A percentile compares a stretch with the other conserved stretches of the same genome.
Conservation (phyloP, 306 rosid species). For the Acacia crassicarpa region DNA sequence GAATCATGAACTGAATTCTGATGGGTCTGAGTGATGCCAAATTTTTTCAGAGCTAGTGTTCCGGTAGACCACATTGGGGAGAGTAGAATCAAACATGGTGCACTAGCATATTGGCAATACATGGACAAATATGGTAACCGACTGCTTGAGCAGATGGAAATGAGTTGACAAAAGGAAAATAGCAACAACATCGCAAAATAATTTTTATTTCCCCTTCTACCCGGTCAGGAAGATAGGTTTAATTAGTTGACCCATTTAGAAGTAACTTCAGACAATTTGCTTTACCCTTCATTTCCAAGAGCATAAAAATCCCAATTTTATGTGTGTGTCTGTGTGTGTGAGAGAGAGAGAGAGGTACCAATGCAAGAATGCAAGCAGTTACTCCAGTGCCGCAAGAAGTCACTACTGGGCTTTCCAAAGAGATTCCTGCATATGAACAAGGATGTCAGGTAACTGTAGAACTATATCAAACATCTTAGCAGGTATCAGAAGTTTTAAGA, state of each 20-base stretch:
- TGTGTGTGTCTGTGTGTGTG: neutral
- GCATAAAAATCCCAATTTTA: neutral
- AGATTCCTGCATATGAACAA: slow-evolving; percentile 61
- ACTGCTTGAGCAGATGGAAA: neutral
- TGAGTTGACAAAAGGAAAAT: neutral
- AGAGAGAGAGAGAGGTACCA: slow-evolving; percentile 50
- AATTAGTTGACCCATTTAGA: neutral
- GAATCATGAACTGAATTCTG: too few relatives aligned
- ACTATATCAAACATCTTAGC: neutral
- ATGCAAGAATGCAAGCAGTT: slow-evolving; percentile 89
- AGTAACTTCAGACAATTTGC: neutral
- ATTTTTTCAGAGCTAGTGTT: neutral
- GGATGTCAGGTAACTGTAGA: neutral
- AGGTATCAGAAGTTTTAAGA: neutral
- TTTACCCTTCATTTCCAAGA: neutral
- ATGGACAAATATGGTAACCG: neutral
- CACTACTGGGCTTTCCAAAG: slow-evolving; percentile 69
- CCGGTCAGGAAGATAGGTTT: neutral
- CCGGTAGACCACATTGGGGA: neutral
- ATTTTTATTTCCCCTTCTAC: neutral
- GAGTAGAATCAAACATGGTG: neutral
- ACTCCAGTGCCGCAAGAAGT: slow-evolving; percentile 94
- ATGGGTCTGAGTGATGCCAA: neutral
- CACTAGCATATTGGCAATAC: neutral
- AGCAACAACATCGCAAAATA: neutral